phyloP scores from a whole-genome alignment of 176 grass and related monocot species.

The Avena insularis region DNA sequence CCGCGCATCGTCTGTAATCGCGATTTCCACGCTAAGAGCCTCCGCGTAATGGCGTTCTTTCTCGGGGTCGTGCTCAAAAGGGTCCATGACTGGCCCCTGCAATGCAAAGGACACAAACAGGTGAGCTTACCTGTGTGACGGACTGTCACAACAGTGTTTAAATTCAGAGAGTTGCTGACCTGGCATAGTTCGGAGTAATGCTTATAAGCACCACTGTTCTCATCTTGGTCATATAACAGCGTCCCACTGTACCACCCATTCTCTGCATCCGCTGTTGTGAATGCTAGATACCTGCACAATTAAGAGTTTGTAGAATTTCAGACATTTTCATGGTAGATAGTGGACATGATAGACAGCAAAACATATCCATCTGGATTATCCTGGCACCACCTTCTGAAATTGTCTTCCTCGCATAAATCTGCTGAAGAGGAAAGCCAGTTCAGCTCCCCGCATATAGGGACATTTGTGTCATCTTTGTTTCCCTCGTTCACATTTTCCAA shows the following conservation, averaged over 20 bases:
- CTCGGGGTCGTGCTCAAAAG: slow-evolving; percentile 74
- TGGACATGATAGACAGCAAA: not conserved
- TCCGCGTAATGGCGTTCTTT: slow-evolving; percentile 70
- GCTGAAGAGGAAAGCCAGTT: slow-evolving; percentile 67
- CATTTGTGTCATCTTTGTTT: slow-evolving; percentile 45
- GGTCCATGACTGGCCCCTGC: slow-evolving; percentile 86
- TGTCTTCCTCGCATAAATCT: slow-evolving; percentile 82
- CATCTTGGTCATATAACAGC: slow-evolving; percentile 80
- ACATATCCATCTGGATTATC: not conserved
- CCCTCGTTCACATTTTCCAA: slow-evolving; percentile 53
- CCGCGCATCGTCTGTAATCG: slow-evolving; percentile 49
- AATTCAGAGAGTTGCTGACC: slow-evolving; percentile 39
- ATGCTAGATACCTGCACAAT: slow-evolving; percentile 72
- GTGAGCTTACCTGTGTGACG: not conserved
- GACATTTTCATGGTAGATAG: not conserved
- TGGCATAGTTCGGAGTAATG: slow-evolving; percentile 87
- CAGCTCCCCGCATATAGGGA: slow-evolving; percentile 53
- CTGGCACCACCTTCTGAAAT: slow-evolving; percentile 74
- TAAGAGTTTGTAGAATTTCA: not conserved
- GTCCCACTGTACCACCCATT: slow-evolving; percentile 87
- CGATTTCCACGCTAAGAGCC: slow-evolving; percentile 55
- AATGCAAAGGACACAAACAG: slow-evolving; percentile 18
- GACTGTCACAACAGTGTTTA: not conserved
- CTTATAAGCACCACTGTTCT: slow-evolving; percentile 72
- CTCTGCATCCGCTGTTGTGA: slow-evolving; percentile 65